A percentile compares a stretch with the other conserved stretches of the same genome.
Evolutionary conservation across 73 alveolate species (phyloP).

Genomic region (Paramecium biaurelia): DNA sequence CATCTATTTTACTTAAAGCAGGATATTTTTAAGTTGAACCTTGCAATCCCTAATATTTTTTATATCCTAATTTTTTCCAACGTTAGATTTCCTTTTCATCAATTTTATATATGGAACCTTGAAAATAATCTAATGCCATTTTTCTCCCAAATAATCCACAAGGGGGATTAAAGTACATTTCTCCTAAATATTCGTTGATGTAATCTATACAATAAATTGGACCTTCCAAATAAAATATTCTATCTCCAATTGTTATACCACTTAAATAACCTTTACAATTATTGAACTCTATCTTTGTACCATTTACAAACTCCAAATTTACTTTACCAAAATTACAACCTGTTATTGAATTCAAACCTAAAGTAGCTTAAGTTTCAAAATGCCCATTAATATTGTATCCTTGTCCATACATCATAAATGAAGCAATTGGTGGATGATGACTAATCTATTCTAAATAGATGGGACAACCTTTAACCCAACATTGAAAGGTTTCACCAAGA

Average conservation of each 20-base stretch:
- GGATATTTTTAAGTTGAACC: neutral
- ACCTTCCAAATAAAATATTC: constrained; percentile 34
- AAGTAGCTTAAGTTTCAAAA: constrained; percentile 42
- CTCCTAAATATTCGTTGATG: neutral
- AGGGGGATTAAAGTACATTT: constrained; percentile 8
- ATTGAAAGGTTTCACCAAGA: constrained; percentile 83
- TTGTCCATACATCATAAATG: constrained; percentile 45
- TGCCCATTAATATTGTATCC: constrained; percentile 52
- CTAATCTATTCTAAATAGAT: constrained; percentile 38
- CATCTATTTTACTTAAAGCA: neutral
- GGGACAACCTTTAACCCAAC: constrained; percentile 67
- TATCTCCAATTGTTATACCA: constrained; percentile 49
- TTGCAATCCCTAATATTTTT: neutral
- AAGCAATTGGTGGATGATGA: constrained; percentile 66
- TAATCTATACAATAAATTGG: neutral
- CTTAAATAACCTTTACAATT: neutral
- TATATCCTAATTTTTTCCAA: neutral
- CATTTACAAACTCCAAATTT: neutral
- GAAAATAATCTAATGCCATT: constrained; percentile 4
- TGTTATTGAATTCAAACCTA: constrained; percentile 47
- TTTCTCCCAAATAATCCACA: constrained; percentile 32
- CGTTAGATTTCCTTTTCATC: neutral
- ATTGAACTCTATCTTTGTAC: neutral
- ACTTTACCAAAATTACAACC: constrained; percentile 48
- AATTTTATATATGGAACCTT: neutral